These are phyloP conservation scores for Sporothrix euskadiensis DNA, from an alignment of 2,329 filamentous ascomycete genomes.

Conservation along the genomic window DNA sequence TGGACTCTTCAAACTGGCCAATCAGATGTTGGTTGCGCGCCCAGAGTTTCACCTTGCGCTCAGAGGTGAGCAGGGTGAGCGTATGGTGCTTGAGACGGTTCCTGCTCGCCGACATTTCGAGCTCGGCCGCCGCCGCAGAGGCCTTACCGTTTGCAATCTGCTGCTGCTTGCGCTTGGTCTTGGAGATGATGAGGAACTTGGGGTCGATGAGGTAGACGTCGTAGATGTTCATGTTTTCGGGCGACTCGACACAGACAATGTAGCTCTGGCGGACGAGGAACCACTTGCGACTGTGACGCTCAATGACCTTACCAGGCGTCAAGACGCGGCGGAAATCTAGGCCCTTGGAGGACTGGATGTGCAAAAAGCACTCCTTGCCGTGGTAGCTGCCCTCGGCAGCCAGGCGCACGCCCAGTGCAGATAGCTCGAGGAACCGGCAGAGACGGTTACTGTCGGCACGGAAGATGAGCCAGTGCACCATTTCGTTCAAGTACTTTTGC, in stretches of 20 bases:
- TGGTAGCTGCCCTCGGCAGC: constrained; percentile 96
- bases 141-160: constrained; percentile 54
- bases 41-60: constrained; percentile 87
- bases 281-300: constrained; percentile 89
- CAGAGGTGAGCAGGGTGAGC: constrained; percentile 83
- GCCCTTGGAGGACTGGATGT: constrained; percentile 88
- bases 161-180: constrained; percentile 55
- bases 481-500: constrained; percentile 86
- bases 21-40: constrained; percentile 88
- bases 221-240: constrained; percentile 97
- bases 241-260: constrained; percentile 96
- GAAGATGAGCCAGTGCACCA: constrained; percentile 97
- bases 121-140: constrained; percentile 44
- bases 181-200: constrained; percentile 78
- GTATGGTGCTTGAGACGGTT: constrained; percentile 68
- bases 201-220: constrained; percentile 97
- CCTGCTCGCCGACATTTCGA: constrained; percentile 48
- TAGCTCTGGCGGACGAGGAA: constrained; percentile 98
- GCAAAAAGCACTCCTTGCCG: constrained; percentile 91
- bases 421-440: constrained; percentile 94
- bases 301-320: constrained; percentile 75
- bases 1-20: constrained; percentile 90
- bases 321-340: constrained; percentile 81
- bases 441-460: constrained; percentile 91
- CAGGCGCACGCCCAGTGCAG: constrained; percentile 86